phyloP scores from a whole-genome alignment of 2,329 filamentous ascomycete genomes.

The Cladosporium velox region DNA sequence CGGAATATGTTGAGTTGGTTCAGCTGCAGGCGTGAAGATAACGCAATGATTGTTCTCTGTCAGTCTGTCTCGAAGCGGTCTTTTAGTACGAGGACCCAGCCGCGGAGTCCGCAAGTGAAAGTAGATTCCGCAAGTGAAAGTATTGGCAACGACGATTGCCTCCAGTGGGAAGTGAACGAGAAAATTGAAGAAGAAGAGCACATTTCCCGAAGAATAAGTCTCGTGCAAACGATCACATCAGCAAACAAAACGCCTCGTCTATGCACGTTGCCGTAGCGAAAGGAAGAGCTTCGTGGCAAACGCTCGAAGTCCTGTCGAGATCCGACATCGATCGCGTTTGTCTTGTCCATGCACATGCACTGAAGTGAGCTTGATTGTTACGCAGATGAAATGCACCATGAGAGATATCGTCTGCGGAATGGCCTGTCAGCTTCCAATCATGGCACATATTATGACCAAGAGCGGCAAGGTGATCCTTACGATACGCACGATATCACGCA shows the following conservation, averaged over 20 bases:
- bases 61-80: too few species aligned
- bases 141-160: neutral
- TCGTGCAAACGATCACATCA: neutral
- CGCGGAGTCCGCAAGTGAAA: neutral
- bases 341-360: neutral
- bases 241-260: neutral
- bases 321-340: neutral
- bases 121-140: neutral
- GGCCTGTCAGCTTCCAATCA: neutral
- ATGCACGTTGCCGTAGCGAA: neutral
- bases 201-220: too few species aligned
- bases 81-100: neutral
- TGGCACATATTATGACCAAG: too few species aligned
- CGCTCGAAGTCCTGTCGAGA: neutral
- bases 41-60: neutral
- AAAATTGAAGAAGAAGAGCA: neutral
- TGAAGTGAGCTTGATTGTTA: neutral
- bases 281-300: neutral
- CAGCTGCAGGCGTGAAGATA: neutral
- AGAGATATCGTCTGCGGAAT: too few species aligned
- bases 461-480: too few species aligned
- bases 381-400: neutral
- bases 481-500: too few species aligned
- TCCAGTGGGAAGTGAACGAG: neutral
- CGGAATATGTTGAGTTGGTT: too few species aligned